Base-by-base conservation (phyloP, 2,329 filamentous ascomycete species). In the Pleurostoma richardsiae region DNA sequence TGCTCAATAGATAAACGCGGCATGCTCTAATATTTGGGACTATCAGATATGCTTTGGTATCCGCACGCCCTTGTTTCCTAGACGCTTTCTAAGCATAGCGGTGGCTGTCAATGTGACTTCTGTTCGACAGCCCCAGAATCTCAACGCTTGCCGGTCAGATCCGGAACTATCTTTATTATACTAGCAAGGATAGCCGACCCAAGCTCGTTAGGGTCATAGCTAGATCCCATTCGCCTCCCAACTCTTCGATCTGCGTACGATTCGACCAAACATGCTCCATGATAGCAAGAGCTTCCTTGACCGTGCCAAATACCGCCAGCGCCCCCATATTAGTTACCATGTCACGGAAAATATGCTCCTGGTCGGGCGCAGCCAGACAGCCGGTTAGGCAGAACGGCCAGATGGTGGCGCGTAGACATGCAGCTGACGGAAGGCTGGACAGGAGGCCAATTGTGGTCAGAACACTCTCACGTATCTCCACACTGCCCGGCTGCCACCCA, bases 401-500 rank as follows among this genome's bases (percentile, higher is more conserved):
- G 6, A 61, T 59, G 7, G 62, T 52, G 5, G 62, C 59, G 10
- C 62, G 56, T 11, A 69, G 51, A 29, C 62, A 59, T 10, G 52
- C 52, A 5, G 56, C 59, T 19, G 53, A 56, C 29, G 58, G 59
- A 19, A 64, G 52, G 4, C 43, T 45, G 4, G 51, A 51, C 10
- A 48, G 41, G 33, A 56, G 49, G 8, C 49, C 48, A 10, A 58
- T 39, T 6, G 46, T 44, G 30, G 46, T 50, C 38, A 49, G 50
- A 4, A 58, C 56, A 2, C 52, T 55, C 28, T 52, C 49, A 3
- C 62, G 62, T 3, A 76, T 67, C 43, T 75, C 72, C 0, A 61
- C 57, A 41, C 62, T 68, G 0, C 66, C 65, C 0, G 74, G 73
- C 49, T 76, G 73, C 75, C 74, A 79, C 4, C 75, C 76, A 2